A percentile compares a stretch with the other conserved stretches of the same genome.
Conservation (phyloP, 441 rosid species). For the Biscutella laevigata region DNA sequence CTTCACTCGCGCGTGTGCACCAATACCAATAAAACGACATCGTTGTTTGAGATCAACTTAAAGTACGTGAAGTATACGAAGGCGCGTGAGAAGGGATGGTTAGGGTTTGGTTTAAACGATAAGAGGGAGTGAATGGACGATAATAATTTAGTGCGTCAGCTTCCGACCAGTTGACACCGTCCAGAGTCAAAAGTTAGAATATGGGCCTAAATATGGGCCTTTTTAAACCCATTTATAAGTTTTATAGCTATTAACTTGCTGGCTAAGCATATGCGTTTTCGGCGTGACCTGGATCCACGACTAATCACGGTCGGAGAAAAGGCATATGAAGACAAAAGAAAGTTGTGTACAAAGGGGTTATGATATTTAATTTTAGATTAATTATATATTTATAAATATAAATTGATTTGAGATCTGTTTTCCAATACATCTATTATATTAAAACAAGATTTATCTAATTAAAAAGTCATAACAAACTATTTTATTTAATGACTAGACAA, state of each 20-base stretch:
- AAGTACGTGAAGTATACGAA: not conserved
- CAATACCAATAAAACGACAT: not conserved
- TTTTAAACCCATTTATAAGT: not conserved
- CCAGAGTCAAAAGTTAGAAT: conserved; percentile 8
- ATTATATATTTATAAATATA: too few species aligned
- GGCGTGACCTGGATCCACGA: conserved; percentile 24
- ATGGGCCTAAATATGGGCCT: conserved; percentile 14
- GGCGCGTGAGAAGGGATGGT: conserved; percentile 14
- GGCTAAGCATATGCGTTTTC: conserved; percentile 24
- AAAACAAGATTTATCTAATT: too few species aligned
- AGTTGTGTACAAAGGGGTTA: too few species aligned
- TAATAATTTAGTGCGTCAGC: conserved; percentile 13
- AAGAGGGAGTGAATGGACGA: conserved; percentile 16
- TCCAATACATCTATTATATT: too few species aligned
- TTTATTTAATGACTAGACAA: too few species aligned
- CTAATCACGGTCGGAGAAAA: not conserved
- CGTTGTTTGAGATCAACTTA: not conserved
- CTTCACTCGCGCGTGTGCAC: conserved; percentile 15
- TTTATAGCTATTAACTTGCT: conserved; percentile 3
- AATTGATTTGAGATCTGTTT: too few species aligned
- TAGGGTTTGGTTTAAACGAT: conserved; percentile 10
- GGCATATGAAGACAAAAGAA: conserved; percentile 1
- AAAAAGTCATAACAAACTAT: too few species aligned
- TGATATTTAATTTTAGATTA: too few species aligned
- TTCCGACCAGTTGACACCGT: conserved; percentile 17